Percentiles rank a stretch among this genome's conserved stretches.
phyloP scores from a whole-genome alignment of 1,284 basidiomycete genomes.

The Malassezia arunalokei region DNA sequence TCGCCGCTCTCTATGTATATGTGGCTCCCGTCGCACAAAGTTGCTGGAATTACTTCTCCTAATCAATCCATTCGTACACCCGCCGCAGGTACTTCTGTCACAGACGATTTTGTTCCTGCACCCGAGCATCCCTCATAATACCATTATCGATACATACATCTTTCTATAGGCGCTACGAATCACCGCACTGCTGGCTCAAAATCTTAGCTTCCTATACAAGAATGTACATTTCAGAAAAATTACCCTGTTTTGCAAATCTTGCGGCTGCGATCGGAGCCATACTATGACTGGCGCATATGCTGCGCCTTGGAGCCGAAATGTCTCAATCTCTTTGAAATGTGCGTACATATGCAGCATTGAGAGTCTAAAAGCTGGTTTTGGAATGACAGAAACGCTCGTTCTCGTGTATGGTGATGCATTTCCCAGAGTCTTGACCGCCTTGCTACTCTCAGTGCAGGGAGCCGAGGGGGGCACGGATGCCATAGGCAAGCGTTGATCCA shows the following conservation, averaged over 20 bases:
- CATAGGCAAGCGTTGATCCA: slow-evolving; percentile 21
- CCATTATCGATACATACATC: no score
- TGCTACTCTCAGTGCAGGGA: slow-evolving; percentile 22
- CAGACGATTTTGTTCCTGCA: no score
- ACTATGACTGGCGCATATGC: slow-evolving; percentile 7
- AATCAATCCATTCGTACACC: background rate
- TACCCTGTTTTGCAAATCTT: slow-evolving; percentile 24
- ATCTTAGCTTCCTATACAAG: no score
- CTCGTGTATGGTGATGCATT: slow-evolving; percentile 10
- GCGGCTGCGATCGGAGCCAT: slow-evolving; percentile 30
- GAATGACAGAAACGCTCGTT: slow-evolving; percentile 37
- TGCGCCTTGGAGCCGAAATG: slow-evolving; percentile 32
- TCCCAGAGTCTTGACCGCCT: slow-evolving; percentile 12
- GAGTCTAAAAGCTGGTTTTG: slow-evolving; percentile 33
- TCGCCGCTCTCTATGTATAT: slow-evolving; percentile 13
- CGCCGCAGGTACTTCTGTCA: background rate
- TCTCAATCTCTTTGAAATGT: slow-evolving; percentile 22
- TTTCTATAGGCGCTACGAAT: no score
- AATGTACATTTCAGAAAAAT: slow-evolving; percentile 13
- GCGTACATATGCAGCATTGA: slow-evolving; percentile 26
- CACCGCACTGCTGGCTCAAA: no score
- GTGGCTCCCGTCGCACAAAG: slow-evolving; percentile 7
- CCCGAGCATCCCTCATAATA: no score
- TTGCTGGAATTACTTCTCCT: background rate
- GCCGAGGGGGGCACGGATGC: slow-evolving; percentile 39